These are phyloP conservation scores for Globisporangium iwayamae DNA, from an alignment of 352 stramenopile species.

Conservation along the genomic window DNA sequence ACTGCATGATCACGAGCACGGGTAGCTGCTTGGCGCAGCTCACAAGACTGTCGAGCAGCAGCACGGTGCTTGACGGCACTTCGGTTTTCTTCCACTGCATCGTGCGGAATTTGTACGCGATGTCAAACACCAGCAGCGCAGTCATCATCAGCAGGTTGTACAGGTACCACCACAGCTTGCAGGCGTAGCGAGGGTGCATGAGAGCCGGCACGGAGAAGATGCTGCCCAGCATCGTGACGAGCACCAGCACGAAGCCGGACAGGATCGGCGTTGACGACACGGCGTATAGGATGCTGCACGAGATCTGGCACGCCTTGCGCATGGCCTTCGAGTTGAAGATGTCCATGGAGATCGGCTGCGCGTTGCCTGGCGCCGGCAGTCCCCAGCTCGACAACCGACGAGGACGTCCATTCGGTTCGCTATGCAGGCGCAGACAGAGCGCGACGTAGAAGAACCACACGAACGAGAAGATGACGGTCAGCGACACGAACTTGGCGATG, in stretches of 20 bases:
- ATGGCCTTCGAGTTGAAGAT: conserved; percentile 73
- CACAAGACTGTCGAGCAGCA: conserved; percentile 50
- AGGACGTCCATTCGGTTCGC: conserved; percentile 54
- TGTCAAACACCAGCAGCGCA: conserved; percentile 60
- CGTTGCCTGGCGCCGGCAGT: conserved; percentile 48
- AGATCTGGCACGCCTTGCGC: conserved; percentile 68
- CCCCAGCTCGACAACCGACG: conserved; percentile 60
- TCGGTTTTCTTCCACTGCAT: conserved; percentile 70
- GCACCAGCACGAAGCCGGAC: conserved; percentile 53
- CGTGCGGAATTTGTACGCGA: conserved; percentile 61
- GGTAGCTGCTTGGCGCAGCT: conserved; percentile 50
- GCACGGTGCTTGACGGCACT: conserved; percentile 44
- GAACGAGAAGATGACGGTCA: conserved; percentile 58
- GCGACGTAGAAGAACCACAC: conserved; percentile 65
- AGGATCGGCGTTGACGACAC: conserved; percentile 63
- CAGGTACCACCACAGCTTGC: conserved; percentile 60
- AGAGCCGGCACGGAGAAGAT: conserved; percentile 46
- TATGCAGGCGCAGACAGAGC: conserved; percentile 66
- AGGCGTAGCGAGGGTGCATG: conserved; percentile 72
- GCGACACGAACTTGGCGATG: conserved; percentile 49
- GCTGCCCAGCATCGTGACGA: conserved; percentile 47
- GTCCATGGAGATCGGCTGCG: conserved; percentile 51
- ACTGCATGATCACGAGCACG: conserved; percentile 40
- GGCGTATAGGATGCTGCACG: conserved; percentile 66
- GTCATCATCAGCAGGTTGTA: conserved; percentile 57